These are phyloP conservation scores for Eucalyptus curtisii DNA, from an alignment of 345 rosid genomes.

Conservation along the genomic window DNA sequence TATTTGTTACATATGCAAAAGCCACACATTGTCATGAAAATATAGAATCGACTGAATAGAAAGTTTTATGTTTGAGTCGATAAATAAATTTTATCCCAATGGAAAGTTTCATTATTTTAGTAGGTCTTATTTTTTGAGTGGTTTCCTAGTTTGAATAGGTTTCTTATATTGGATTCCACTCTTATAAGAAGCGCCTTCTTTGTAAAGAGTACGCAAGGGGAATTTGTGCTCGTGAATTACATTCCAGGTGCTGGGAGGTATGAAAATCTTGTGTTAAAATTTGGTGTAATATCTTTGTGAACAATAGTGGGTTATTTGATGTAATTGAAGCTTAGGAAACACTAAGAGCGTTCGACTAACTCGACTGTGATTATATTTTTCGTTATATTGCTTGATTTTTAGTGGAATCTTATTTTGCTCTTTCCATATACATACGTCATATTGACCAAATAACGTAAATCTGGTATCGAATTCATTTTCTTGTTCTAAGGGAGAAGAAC, in stretches of 20 bases:
- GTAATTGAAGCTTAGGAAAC: background rate
- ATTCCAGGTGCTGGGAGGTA: background rate
- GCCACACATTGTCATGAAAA: background rate
- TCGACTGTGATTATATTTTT: background rate
- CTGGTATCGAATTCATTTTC: background rate
- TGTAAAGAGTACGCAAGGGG: background rate
- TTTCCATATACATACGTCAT: background rate
- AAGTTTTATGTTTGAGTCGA: too few species aligned
- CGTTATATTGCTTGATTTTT: too few species aligned
- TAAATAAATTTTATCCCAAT: too few species aligned
- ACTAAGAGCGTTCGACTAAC: background rate
- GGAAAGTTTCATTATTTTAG: too few species aligned
- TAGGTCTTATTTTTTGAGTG: background rate
- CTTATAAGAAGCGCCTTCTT: background rate
- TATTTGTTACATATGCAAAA: background rate
- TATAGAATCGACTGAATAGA: background rate
- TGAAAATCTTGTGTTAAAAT: background rate
- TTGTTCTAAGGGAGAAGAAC: too few species aligned
- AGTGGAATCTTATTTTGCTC: background rate
- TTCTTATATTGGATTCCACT: background rate
- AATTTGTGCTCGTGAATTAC: background rate
- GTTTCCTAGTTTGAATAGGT: background rate
- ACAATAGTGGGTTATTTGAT: background rate
- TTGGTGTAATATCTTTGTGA: background rate
- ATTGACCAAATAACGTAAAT: accelerated